Conservation (phyloP, 2,329 filamentous ascomycete genomes). For the Colletotrichum filicis region DNA sequence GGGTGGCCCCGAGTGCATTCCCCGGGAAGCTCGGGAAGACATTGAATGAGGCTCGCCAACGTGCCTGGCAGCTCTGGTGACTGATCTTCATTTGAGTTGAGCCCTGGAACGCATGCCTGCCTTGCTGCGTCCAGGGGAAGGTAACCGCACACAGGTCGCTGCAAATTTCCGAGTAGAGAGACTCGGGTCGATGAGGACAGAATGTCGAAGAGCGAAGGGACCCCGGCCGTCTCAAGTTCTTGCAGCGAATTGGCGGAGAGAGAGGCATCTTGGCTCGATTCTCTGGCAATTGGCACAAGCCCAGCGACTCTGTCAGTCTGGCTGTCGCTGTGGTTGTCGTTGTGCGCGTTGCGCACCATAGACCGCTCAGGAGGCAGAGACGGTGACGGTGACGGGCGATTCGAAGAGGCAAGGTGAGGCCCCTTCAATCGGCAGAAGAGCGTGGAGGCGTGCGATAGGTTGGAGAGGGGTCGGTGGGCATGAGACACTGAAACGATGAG, state of each 20-base stretch:
- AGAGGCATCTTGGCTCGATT: neutral
- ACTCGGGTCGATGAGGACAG: neutral
- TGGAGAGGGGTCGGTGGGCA: neutral
- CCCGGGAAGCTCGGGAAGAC: constrained; percentile 20
- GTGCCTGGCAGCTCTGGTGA: neutral
- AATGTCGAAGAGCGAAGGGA: neutral
- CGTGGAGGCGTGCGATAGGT: neutral
- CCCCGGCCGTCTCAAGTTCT: neutral
- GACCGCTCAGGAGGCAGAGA: neutral
- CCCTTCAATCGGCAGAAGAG: neutral
- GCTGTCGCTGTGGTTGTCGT: neutral
- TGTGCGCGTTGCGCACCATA: neutral
- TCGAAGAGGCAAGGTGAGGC: neutral
- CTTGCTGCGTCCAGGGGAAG: neutral
- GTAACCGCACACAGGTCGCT: neutral
- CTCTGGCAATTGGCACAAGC: neutral
- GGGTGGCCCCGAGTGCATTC: neutral
- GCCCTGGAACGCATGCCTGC: neutral
- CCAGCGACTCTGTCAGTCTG: neutral
- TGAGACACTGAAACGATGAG: neutral
- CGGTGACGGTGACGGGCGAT: neutral
- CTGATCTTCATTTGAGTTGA: constrained; percentile 16
- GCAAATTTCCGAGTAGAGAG: neutral
- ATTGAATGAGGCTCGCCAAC: constrained; percentile 6
- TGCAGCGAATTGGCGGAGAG: neutral